phyloP scores from a whole-genome alignment of 768 basidiomycete genomes.

The Tricholoma flavovirens region DNA sequence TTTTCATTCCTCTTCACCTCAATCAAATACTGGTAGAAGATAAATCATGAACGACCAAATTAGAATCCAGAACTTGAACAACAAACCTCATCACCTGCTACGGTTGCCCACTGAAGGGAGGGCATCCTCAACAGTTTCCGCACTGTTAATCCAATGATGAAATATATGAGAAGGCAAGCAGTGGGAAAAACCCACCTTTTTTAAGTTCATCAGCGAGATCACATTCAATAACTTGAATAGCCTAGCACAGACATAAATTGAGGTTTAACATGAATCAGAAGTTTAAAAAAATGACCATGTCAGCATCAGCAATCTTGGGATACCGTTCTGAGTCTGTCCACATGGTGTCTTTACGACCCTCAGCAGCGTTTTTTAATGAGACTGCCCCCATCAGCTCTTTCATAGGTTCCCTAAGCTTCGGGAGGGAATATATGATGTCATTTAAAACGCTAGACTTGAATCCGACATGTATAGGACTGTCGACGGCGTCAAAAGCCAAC shows the following conservation, averaged over 20 bases:
- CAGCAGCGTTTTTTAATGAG: slow-evolving; percentile 53
- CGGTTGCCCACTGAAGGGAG: slow-evolving; percentile 61
- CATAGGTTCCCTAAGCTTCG: slow-evolving; percentile 53
- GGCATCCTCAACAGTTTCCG: slow-evolving; percentile 70
- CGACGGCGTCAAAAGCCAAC: slow-evolving; percentile 48
- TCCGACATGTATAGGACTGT: slow-evolving; percentile 39
- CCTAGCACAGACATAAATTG: slow-evolving; percentile 33
- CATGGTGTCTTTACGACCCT: slow-evolving; percentile 62
- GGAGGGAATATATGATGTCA: slow-evolving; percentile 62
- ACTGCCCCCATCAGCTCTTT: slow-evolving; percentile 50
- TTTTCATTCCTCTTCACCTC: slow-evolving; percentile 63
- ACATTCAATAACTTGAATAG: slow-evolving; percentile 58
- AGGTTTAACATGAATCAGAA: neutral
- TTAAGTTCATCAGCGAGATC: slow-evolving; percentile 74
- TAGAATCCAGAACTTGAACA: neutral
- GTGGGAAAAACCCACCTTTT: slow-evolving; percentile 36
- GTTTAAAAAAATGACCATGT: slow-evolving; percentile 44
- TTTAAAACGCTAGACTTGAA: slow-evolving; percentile 67
- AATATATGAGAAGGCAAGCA: neutral
- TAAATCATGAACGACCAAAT: neutral
- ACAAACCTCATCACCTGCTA: slow-evolving; percentile 66
- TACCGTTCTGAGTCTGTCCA: slow-evolving; percentile 53
- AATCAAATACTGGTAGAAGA: slow-evolving; percentile 57
- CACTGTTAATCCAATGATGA: slow-evolving; percentile 35
- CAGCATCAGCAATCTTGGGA: slow-evolving; percentile 50